Base-by-base conservation (phyloP, 2,329 filamentous ascomycete genomes). In the Pseudocercospora eumusae region DNA sequence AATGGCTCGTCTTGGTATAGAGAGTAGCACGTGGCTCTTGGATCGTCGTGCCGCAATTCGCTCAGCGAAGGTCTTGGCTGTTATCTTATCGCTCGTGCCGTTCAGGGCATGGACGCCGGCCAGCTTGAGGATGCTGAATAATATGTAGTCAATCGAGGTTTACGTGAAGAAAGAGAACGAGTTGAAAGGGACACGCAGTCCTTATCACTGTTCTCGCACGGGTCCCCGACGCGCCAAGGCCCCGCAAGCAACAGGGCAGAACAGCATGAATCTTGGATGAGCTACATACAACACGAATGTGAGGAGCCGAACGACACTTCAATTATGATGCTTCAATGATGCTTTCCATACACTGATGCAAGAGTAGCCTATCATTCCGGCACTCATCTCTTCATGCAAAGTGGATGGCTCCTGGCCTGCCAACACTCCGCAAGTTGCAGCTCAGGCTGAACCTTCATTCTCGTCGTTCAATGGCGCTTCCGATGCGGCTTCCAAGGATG, bases 221-320 rank as follows among this genome's bases (percentile, higher is more conserved):
- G 45, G 21, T 49, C 45, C 45, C 45, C 45, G 27, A 49, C 9
- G 31, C 20, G 18, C 45, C 45, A 49, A 49, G 42, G 42, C 45
- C 20, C 6, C 23, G 47, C 47, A 50, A 50, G 15, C 33, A 28
- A 50, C 31, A 33, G 20, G 54, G 42, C 21, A 25, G 42, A n/a
- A 44, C 27, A 25, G 28, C 20, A 27, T 13, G 54, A 45, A 56
- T 28, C 54, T 56, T 50, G 47, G 23, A 13, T 23, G 23, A 25
- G 23, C 20, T n/a, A 27, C 11, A 50, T n/a, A 27, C 13, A 28
- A n/a, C 1, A 23, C 20, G 23, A 50, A 50, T 25, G 23, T 28
- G 47, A 50, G 47, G 47, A 27, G 47, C 47, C 47, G 47, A n/a
- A 28, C 13, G 20, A 50, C 47, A 27, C 28, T 6, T 27, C 7